Evolutionary conservation across 768 basidiomycete genomes (phyloP), one percentile per base, ranked within the genome.

Genomic region (Termitomyces sp.): DNA sequence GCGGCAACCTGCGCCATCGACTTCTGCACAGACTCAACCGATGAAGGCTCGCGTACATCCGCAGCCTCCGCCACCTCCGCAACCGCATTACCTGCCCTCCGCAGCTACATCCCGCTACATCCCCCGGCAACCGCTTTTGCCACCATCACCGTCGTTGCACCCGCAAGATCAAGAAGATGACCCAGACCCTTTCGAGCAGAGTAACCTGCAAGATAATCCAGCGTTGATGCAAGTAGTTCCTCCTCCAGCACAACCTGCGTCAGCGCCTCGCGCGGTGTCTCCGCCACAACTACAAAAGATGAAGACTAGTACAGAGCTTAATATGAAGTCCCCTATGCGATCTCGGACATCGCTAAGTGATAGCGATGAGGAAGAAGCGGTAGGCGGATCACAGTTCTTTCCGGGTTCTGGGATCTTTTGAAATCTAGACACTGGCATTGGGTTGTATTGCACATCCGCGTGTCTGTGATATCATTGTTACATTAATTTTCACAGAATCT

Each of bases 141-240:
- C 65, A 30, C 65, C 65, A 13, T 65, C 65, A 13, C 66, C 66
- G 15, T 58, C 64, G 6, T 18, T 45, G 27, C 53, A 55, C 48
- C 42, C 58, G 6, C 56, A 63, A 8, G 66, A 68, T 13, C 71
- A 69, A 4, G 76, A 72, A 31, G 77, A 75, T 5, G 77, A 75
- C 53, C 46, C 75, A 16, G 74, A 80, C 55, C 78, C 79, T 1
- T 80, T 80, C 61, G 69, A 71, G 60, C 70, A 66, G 58, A 80
- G 76, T 59, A 65, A 68, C 46, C 37, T 70, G 50, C 70, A 70
- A 20, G 72, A 74, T 18, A 68, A 72, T 48, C 41, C 59, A 15
- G 41, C 33, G 27, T 47, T 64, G 44, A 54, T 55, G 37, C 37
- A 54, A 30, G 33, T 48, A 30, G 48, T 57, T 6, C 55, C 59